These are phyloP conservation scores for Plasmodium falciparum DNA, from an alignment of 169 alveolate species.

Conservation along the genomic window DNA sequence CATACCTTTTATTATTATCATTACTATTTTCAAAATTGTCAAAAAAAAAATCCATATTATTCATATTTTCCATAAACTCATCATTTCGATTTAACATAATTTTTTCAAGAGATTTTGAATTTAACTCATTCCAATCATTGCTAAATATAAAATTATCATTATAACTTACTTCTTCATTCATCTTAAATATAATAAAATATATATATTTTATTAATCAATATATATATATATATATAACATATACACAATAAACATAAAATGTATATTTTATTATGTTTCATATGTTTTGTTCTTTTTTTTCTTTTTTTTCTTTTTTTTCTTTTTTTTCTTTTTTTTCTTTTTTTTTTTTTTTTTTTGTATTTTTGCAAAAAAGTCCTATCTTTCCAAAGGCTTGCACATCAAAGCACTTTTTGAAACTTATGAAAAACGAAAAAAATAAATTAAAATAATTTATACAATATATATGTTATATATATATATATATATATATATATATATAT, in stretches of 20 bases:
- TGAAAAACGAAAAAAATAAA: background rate
- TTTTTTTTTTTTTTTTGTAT: background rate
- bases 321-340: too few relatives aligned
- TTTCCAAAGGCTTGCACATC: slow-evolving; percentile 4
- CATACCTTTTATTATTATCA: background rate
- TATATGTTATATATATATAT: too few relatives aligned
- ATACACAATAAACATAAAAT: background rate
- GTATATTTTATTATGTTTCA: too few relatives aligned
- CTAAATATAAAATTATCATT: slow-evolving; percentile 14
- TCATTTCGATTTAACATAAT: background rate
- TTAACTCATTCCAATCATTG: slow-evolving; percentile 29
- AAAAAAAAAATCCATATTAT: slow-evolving; percentile 43
- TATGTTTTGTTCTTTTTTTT: too few relatives aligned
- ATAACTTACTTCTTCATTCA: background rate
- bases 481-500: too few relatives aligned
- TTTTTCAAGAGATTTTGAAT: background rate
- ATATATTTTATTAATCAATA: background rate
- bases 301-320: too few relatives aligned
- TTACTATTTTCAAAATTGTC: slow-evolving; percentile 21
- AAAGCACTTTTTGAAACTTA: background rate
- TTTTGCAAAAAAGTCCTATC: background rate
- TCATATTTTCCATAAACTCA: background rate
- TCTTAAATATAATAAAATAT: background rate
- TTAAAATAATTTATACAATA: background rate
- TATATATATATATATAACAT: background rate